Base-by-base conservation (phyloP, 2,329 filamentous ascomycete species). In the Huntiella omanensis region DNA sequence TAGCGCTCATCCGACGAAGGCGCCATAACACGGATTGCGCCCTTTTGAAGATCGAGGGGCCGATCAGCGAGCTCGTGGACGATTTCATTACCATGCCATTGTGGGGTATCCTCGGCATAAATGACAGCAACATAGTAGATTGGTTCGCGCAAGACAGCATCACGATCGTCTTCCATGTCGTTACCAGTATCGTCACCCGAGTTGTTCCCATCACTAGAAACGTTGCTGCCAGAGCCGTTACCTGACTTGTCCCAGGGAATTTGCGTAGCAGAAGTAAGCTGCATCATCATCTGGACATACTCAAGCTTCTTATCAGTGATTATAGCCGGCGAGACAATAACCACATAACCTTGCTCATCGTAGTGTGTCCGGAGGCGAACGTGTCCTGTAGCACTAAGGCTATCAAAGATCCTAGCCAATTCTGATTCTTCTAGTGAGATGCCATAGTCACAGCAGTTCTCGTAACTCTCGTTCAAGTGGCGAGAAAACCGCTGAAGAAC, bases 401-500 rank as follows among this genome's bases (percentile, higher is more conserved):
- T 75, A 53, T 92, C 83, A 52, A 87, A 82, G 22, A 98, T 72
- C 34, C 82, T 76, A 49, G 79, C 77, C 50, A 92, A 68, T 50
- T 74, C 72, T 32, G 83, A 76, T 6, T 73, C 69, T 4, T 64
- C 57, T 39, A 86, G 71, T 33, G 81, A 78, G 56, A 96, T 81
- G 59, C 83, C 94, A 61, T 91, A 94, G 60, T 98, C 91, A 7
- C 86, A 93, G 4, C 84, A 83, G 57, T 98, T 96, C 60, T 98
- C 91, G 56, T 98, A 98, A 49, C 88, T 78, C 57, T 94, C 83
- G 54, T 83, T 87, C 46, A 98, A 63, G 58, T 93, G 84, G 53
- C 86, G 76, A 13, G 84, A 91, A 62, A 96, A 96, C 50, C 91
- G 83, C 59, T 96, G 93, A 52, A 98, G 70, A 73, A 96, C 96